Evolutionary conservation across 2,329 filamentous ascomycete genomes (phyloP), one percentile per base, ranked within the genome.

Genomic region (Xylariaceae sp.): DNA sequence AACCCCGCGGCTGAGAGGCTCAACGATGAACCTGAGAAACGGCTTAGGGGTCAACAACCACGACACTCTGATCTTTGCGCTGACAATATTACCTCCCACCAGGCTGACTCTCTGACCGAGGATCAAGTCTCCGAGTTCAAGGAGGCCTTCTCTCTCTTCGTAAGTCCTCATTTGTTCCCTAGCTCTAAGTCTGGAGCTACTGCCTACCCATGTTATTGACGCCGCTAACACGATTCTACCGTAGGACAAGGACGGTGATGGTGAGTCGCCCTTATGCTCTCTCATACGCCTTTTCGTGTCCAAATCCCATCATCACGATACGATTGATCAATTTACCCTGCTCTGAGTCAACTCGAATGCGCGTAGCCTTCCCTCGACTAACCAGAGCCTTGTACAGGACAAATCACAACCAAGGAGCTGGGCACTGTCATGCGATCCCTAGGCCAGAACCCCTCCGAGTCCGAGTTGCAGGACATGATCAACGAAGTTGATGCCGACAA

Each of bases 41-140:
- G 39, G 35, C 39, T 45, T 16, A 12, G 22, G 19, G 39, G 37
- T n/a, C n/a, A 29, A 42, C 16, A 43, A 40, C 22, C 6, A 36
- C 22, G 37, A n/a, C n/a, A n/a, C n/a, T n/a, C n/a, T n/a, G 26
- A 31, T 38, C 28, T 40, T 39, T 37, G 42, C 38, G 45, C 56
- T 59, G 49, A 59, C 54, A 11, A 28, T 19, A 15, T 42, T 24
- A 41, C 35, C 33, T 36, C 34, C 44, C 35, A 53, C 44, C 67
- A 97, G 91, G 91, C 91, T 69, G 93, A 98, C 69, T 91, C 91
- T 70, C 85, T 98, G 65, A 97, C 93, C 61, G 93, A 98, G 80
- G 93, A 98, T 77, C 93, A 98, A 81, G 93, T 98, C 68, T 97
- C 93, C 67, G 93, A 98, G 78, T 98, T 97, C 80, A 98, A 97